Evolutionary conservation across 2,329 filamentous ascomycete genomes (phyloP).

Genomic region (Biscogniauxia mediterranea): DNA sequence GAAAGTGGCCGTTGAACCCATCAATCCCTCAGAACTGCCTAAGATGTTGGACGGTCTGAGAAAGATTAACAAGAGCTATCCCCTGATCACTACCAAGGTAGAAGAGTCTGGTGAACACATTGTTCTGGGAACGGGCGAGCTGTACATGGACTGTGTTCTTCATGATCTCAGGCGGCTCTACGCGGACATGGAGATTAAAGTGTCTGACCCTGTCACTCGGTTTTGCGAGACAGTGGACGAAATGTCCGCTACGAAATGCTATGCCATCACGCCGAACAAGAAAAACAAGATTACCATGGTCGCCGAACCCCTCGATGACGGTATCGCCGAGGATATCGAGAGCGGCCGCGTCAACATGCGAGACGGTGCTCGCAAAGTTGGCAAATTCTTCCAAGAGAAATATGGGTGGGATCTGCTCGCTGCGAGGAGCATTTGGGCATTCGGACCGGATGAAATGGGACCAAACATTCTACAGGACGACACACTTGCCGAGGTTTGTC

Average conservation of each 20-base stretch:
- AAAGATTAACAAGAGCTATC: slow-evolving; percentile 98
- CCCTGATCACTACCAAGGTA: slow-evolving; percentile 92
- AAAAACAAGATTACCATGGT: slow-evolving; percentile 99
- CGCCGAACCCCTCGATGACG: slow-evolving; percentile 90
- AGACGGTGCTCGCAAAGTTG: slow-evolving; percentile 88
- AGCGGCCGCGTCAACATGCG: slow-evolving; percentile 85
- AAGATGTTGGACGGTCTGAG: slow-evolving; percentile 98
- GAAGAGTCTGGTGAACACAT: slow-evolving; percentile 98
- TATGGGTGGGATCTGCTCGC: slow-evolving; percentile 97
- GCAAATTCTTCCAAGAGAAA: slow-evolving; percentile 95
- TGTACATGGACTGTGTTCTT: slow-evolving; percentile 99
- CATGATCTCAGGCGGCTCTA: slow-evolving; percentile 93
- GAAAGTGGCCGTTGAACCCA: slow-evolving; percentile 95
- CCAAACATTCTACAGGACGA: slow-evolving; percentile 97
- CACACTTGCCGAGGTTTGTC: slow-evolving; percentile 77
- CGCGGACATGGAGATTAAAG: slow-evolving; percentile 98
- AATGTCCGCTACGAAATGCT: slow-evolving; percentile 96
- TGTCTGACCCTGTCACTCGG: slow-evolving; percentile 93
- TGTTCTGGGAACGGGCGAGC: slow-evolving; percentile 88
- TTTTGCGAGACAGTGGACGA: slow-evolving; percentile 99
- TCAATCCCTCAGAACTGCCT: slow-evolving; percentile 94
- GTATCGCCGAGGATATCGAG: slow-evolving; percentile 94
- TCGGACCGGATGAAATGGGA: slow-evolving; percentile 91
- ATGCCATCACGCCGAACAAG: slow-evolving; percentile 96
- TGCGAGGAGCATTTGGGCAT: slow-evolving; percentile 95